These are phyloP conservation scores for Cercis canadensis DNA, from an alignment of 306 rosid species.

Conservation along the genomic window DNA sequence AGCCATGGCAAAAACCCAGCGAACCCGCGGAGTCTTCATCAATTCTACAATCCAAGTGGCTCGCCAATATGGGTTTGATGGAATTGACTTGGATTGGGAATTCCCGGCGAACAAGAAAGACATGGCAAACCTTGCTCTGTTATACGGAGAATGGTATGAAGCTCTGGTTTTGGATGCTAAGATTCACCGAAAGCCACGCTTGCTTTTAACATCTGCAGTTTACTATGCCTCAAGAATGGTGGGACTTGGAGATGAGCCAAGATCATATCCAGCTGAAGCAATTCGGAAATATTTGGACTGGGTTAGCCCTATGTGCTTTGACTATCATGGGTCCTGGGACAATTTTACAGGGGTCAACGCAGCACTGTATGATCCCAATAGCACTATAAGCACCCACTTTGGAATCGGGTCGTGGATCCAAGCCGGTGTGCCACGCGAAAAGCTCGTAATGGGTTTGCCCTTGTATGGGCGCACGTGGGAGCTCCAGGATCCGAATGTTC, in stretches of 20 bases:
- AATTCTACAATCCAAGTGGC: constrained; percentile 65
- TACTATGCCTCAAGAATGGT: constrained; percentile 56
- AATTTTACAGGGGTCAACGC: constrained; percentile 61
- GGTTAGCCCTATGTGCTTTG: constrained; percentile 82
- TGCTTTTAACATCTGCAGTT: constrained; percentile 67
- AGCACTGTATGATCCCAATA: constrained; percentile 53
- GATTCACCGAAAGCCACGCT: constrained; percentile 35
- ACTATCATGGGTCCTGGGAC: constrained; percentile 73
- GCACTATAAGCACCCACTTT: constrained; percentile 51
- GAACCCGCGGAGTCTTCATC: constrained; percentile 57
- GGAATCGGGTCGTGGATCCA: constrained; percentile 76
- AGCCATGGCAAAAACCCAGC: constrained; percentile 44
- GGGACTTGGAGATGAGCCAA: constrained; percentile 35
- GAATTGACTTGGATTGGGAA: constrained; percentile 90
- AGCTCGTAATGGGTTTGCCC: constrained; percentile 76
- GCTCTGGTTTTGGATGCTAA: constrained; percentile 50
- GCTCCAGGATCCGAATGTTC: constrained; percentile 45
- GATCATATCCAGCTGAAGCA: constrained; percentile 58
- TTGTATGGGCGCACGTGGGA: constrained; percentile 75
- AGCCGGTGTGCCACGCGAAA: constrained; percentile 53
- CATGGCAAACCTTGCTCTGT: constrained; percentile 66
- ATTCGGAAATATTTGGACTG: constrained; percentile 60
- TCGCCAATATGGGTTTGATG: constrained; percentile 64
- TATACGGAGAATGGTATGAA: constrained; percentile 59
- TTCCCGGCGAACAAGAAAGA: constrained; percentile 54